Evolutionary conservation across 768 basidiomycete species (phyloP), one percentile per base, ranked within the genome.

Genomic region (Phanerochaete sordida): DNA sequence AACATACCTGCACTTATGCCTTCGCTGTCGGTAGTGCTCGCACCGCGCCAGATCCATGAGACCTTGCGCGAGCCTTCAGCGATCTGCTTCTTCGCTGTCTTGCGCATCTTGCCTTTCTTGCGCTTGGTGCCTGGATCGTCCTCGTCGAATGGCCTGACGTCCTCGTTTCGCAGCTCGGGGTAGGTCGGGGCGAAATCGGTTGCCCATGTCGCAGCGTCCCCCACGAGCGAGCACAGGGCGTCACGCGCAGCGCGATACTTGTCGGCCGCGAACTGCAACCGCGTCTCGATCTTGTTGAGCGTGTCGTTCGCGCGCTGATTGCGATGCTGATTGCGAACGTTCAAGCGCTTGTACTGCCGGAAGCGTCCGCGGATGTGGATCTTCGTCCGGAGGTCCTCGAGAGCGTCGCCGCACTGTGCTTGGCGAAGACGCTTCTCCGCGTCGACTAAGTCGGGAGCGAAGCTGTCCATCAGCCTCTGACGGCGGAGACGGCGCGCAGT

Each of bases 331-430:
- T 66, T 31, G 23, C 59, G 56, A 0, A 63, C 55, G 21, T 67
- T 57, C 28, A 15, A 2, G 2, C 43, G 24, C 52, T 59, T 59
- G 62, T 62, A 64, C 8, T 13, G 39, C 33, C 48, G 27, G 19
- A 65, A 58, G 9, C 60, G 52, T 15, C 57, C 21, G 30, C 58
- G 57, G 39, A 64, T 53, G 43, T 60, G 57, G 1, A 67, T 57
- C 16, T 64, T 56, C 28, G 49, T 53, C 0, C 62, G 62, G 1
- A 67, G n/a, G 19, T 57, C 43, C 15, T 60, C 51, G 1, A 67
- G 62, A 1, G 62, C n/a, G 35, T 61, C 58, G 7, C 51, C 33
- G 27, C 59, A 62, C 39, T 67, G 66, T 4, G 56, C 64, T 2
- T 57, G 60, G 13, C 66, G 64, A 1, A 67, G 24, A 0, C 24